A percentile compares a stretch with the other conserved stretches of the same genome.
These are phyloP conservation scores for Hypoxylon sp. DNA, from an alignment of 2,329 filamentous ascomycete genomes.

Conservation along the genomic window DNA sequence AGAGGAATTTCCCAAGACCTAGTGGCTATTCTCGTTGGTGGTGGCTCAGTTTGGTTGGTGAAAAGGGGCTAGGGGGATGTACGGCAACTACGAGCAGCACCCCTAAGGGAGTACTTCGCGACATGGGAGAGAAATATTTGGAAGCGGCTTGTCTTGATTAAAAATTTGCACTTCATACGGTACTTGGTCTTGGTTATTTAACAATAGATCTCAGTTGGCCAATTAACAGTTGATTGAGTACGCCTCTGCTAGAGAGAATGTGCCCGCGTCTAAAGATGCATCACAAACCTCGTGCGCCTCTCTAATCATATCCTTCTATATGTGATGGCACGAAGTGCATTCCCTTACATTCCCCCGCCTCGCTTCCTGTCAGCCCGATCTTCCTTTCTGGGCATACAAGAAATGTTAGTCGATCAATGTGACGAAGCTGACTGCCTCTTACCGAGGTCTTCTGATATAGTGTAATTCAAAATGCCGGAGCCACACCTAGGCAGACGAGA, in stretches of 20 bases:
- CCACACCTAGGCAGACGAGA: background rate
- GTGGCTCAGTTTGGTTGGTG: background rate
- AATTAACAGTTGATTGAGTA: background rate
- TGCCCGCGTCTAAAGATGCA: background rate
- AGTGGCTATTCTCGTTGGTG: background rate
- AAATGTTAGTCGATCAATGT: background rate
- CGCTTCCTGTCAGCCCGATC: background rate
- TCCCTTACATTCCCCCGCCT: background rate
- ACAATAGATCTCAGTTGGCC: background rate
- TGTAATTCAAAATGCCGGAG: background rate
- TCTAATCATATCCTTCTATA: background rate
- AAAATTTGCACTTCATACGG: background rate
- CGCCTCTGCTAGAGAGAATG: no score
- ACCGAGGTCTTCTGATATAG: background rate
- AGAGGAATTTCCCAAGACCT: background rate
- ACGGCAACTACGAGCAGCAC: background rate
- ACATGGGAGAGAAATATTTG: background rate
- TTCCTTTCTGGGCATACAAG: background rate
- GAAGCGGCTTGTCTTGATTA: background rate
- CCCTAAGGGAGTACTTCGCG: background rate
- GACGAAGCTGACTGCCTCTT: background rate
- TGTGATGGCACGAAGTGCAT: background rate
- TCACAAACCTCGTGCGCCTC: background rate
- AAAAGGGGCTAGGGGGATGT: background rate
- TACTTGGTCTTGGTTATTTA: background rate